A percentile compares a stretch with the other conserved stretches of the same genome.
Conservation (phyloP, 371 early-diverging fungal species). For the Lichtheimia corymbifera region DNA sequence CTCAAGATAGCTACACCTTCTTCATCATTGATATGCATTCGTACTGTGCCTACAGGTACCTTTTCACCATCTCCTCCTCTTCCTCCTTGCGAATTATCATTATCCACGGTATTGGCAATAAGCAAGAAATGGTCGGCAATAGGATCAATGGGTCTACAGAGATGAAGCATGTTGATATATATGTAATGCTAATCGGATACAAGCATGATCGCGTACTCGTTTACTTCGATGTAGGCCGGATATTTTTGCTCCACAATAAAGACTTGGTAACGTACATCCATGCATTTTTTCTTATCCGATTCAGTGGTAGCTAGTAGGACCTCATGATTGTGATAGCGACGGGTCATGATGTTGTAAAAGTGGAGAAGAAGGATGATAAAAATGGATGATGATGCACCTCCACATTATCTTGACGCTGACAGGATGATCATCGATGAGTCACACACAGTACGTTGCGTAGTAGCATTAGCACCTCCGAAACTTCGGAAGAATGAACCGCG, state of each 20-base stretch:
- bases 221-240: slow-evolving; percentile 23
- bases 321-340: background rate
- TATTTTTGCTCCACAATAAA: slow-evolving; percentile 17
- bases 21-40: background rate
- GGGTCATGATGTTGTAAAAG: too few species aligned
- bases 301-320: background rate
- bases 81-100: background rate
- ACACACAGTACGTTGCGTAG: too few species aligned
- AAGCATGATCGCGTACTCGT: background rate
- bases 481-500: too few species aligned
- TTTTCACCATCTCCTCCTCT: background rate
- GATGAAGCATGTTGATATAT: background rate
- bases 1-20: background rate
- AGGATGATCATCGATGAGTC: too few species aligned
- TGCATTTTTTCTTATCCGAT: background rate
- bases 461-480: too few species aligned
- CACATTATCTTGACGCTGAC: too few species aligned
- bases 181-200: background rate
- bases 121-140: background rate
- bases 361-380: too few species aligned
- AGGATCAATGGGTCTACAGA: background rate
- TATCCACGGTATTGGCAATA: background rate
- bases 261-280: background rate
- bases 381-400: too few species aligned
- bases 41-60: background rate